phyloP scores from a whole-genome alignment of 202 grass and related monocot species.

The Panicum hallii region DNA sequence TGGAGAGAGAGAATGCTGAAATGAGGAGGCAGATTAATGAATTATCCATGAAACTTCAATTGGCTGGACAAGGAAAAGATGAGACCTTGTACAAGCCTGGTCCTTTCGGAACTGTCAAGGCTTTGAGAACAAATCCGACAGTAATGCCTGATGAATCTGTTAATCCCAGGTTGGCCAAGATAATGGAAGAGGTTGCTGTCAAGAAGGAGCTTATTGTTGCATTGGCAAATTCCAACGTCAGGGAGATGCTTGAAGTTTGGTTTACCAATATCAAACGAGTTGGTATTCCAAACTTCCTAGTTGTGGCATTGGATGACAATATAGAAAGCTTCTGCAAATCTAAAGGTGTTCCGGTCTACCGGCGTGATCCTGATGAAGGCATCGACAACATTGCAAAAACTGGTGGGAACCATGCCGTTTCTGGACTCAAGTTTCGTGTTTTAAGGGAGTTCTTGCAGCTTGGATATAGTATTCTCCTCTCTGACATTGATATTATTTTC shows the following conservation, averaged over 20 bases:
- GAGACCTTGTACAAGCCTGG: conserved; percentile 64
- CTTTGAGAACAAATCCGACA: conserved; percentile 72
- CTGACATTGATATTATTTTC: conserved; percentile 86
- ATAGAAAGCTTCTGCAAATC: conserved; percentile 71
- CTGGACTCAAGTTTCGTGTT: conserved; percentile 77
- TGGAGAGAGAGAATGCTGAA: conserved; percentile 66
- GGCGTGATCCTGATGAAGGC: conserved; percentile 66
- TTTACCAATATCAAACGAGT: conserved; percentile 71
- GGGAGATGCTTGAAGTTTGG: conserved; percentile 76
- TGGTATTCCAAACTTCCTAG: conserved; percentile 77
- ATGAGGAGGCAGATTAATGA: conserved; percentile 65
- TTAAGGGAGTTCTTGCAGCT: conserved; percentile 88
- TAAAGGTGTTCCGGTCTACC: conserved; percentile 68
- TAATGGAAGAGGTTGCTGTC: conserved; percentile 65
- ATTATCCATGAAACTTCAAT: conserved; percentile 66
- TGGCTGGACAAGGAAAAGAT: conserved; percentile 62
- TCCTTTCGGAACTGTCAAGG: conserved; percentile 71
- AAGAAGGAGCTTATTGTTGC: conserved; percentile 80
- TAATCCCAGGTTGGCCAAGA: conserved; percentile 71
- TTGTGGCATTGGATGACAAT: conserved; percentile 81
- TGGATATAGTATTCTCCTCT: conserved; percentile 79
- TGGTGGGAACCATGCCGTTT: conserved; percentile 80
- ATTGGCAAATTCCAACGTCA: conserved; percentile 80
- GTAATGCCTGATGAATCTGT: conserved; percentile 69
- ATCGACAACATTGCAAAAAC: conserved; percentile 67